Evolutionary conservation across 345 rosid genomes (phyloP), one percentile per base, ranked within the genome.

Genomic region (Mangifera indica): DNA sequence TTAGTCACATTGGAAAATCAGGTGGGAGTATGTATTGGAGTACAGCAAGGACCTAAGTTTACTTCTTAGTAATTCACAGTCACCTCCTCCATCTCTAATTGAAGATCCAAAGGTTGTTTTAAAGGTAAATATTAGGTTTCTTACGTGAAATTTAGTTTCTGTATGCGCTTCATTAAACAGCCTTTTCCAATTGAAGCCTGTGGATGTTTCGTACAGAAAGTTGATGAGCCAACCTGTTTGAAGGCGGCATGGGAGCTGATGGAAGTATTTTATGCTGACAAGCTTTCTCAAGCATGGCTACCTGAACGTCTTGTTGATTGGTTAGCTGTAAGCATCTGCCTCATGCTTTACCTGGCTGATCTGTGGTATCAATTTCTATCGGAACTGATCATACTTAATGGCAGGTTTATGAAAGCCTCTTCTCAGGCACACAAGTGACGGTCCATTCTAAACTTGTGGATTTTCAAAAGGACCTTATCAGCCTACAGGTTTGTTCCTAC

Each of bases 181-280:
- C 40, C 60, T 34, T 20, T 25, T 32, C 46, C 51, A 57, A 29
- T n/a, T 20, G 32, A 59, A 66, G 53, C 42, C 22, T 67, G 24
- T 56, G 24, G 24, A 24, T 2, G 5, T 25, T 63, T 67, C 18
- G 42, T 80, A 77, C 68, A 92, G 96, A 82, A 74, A 76, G 77
- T 61, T 67, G 88, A 81, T 66, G 82, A 84, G 74, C 89, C 94
- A 42, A 88, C 84, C 11, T 77, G 80, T 78, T 85, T 92, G 74
- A 92, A 87, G 83, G 99, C 97, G 73, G 99, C 97, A 3, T 95
- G 99, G 99, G 94, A 91, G 85, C 81, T 95, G 82, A 85, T 95
- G 93, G 98, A 95, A 65, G 78, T 91, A 54, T 87, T 92, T 79
- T 92, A 88, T 81, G 97, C 84, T 10, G 94, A 92, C 75, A 89